Percentiles rank a stretch among this genome's conserved stretches.
Evolutionary conservation across 1,284 basidiomycete genomes (phyloP).

Genomic region (Sphaerobolus stellatus): DNA sequence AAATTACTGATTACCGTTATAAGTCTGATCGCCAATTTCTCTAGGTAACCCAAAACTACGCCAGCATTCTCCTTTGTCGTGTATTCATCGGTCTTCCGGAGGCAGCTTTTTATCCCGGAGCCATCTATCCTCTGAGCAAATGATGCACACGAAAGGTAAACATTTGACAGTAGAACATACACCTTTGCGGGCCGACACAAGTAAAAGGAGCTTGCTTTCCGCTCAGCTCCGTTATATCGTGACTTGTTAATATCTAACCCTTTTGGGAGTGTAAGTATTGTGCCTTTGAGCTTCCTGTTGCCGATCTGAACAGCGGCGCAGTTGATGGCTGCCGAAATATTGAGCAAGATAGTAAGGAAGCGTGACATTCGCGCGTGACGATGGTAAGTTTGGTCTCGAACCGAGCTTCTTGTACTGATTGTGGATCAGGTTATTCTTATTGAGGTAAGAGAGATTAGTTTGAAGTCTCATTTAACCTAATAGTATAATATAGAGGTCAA

Average conservation of each 20-base stretch:
- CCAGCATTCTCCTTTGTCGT: constrained; percentile 8
- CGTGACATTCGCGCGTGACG: neutral
- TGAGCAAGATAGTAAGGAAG: neutral
- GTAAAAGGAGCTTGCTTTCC: neutral
- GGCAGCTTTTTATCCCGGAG: constrained; percentile 10
- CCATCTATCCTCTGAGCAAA: constrained; percentile 6
- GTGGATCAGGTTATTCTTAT: too few species aligned
- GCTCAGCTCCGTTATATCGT: neutral
- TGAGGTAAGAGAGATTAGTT: too few species aligned
- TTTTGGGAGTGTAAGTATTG: neutral
- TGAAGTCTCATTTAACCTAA: too few species aligned
- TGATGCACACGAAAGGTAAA: constrained; percentile 11
- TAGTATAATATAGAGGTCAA: too few species aligned
- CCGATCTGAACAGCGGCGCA: neutral
- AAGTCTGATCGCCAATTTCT: neutral
- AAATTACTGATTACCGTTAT: neutral
- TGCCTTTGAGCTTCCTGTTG: neutral
- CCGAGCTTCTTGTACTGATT: too few species aligned
- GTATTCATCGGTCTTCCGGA: constrained; percentile 7
- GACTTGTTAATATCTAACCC: neutral
- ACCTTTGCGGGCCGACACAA: too few species aligned
- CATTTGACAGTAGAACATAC: neutral
- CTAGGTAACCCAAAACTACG: constrained; percentile 1
- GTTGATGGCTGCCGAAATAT: neutral
- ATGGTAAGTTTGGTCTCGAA: neutral